phyloP scores from a whole-genome alignment of 2,329 filamentous ascomycete species.

The Exophiala mesophila region DNA sequence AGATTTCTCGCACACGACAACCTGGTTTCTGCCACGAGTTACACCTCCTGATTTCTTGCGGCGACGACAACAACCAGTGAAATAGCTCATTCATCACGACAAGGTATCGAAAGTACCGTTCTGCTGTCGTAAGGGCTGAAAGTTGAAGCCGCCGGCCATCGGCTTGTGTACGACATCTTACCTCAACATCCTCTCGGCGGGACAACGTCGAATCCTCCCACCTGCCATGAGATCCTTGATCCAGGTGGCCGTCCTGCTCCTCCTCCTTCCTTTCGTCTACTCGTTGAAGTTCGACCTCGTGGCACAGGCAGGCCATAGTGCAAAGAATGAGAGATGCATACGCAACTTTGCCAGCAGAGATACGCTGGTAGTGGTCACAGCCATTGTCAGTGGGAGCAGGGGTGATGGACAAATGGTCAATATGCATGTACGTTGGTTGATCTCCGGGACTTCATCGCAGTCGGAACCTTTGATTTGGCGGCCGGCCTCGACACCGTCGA shows the following conservation, averaged over 20 bases:
- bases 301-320: constrained; percentile 59
- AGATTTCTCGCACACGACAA: constrained; percentile 12
- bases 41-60: neutral
- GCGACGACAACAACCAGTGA: too few relatives aligned
- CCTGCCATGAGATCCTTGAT: constrained; percentile 17
- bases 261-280: constrained; percentile 37
- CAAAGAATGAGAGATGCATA: constrained; percentile 77
- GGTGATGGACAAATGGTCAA: constrained; percentile 92
- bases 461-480: constrained; percentile 4
- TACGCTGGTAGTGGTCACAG: constrained; percentile 91
- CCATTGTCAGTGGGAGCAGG: constrained; percentile 75
- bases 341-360: constrained; percentile 92
- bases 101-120: too few relatives aligned
- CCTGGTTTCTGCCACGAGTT: constrained; percentile 6
- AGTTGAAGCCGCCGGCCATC: neutral
- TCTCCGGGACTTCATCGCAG: neutral
- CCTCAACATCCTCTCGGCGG: neutral
- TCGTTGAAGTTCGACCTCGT: constrained; percentile 92
- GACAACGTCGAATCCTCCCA: neutral
- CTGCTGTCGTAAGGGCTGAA: too few relatives aligned
- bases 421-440: constrained; percentile 73
- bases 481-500: too few relatives aligned
- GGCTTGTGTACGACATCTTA: neutral
- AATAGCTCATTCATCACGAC: too few relatives aligned
- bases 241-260: constrained; percentile 28